Base-by-base conservation (phyloP, 495 filamentous ascomycete species). In the Hyaloscypha finlandica region DNA sequence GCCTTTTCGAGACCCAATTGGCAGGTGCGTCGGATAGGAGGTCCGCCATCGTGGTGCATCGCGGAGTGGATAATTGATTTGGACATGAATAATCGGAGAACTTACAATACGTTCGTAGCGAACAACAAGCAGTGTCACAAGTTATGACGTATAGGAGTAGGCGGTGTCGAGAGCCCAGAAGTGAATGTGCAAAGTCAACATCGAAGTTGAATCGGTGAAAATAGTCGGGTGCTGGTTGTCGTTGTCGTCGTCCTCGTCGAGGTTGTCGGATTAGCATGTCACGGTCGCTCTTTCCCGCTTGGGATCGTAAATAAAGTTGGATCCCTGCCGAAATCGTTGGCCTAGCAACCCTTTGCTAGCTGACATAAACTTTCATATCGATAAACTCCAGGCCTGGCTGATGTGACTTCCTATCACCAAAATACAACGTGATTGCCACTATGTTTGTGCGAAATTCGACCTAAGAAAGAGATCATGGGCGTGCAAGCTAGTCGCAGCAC, bases 1-100 rank as follows among this genome's bases (percentile, higher is more conserved):
- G 32, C 22, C 54, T 8, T 22, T 14, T n/a, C 3, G 54, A 54
- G 12, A 65, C 32, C 67, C 67, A 69, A 59, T 69, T 56, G 37
- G 61, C 22, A 20, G 67, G 67, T 4, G 54, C 31, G 4, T 65
- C 62, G 12, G 55, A 65, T 2, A 20, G 5, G 19, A 33, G 53
- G 64, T 32, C 39, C 19, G 8, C 60, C 53, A 59, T 59, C 31
- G 25, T 39, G 20, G 22, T 31, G 29, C 53, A 56, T 56, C 51
- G 53, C 11, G 20, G n/a, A 59, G 57, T 14, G 16, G 35, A 61
- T 61, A 19, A 19, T 61, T 61, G 45, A 31, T 20, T 31, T 30
- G 9, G 42, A 63, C 4, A 53, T 63, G 39, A 32, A 25, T 25
- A 52, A 37, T 25, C 39, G 19, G 22, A 31, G 53, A 56, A n/a